phyloP scores from a whole-genome alignment of 352 stramenopile species.

The Phytophthora cajani region DNA sequence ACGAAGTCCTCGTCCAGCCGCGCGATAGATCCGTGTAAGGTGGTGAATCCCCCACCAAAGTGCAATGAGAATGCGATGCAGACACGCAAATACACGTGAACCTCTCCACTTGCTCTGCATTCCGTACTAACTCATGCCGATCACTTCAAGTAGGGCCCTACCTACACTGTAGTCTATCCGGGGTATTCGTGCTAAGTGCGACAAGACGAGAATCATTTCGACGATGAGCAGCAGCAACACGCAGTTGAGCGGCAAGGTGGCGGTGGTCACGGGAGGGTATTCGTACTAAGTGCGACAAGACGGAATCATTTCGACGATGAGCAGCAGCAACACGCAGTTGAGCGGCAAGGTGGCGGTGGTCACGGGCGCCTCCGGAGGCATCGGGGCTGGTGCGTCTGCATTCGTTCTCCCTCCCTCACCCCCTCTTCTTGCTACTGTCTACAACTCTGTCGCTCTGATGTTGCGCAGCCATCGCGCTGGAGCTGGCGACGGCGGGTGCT shows the following conservation, averaged over 20 bases:
- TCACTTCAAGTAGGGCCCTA: neutral
- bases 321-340: constrained; percentile 45
- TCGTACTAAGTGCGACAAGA: neutral
- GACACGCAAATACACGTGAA: neutral
- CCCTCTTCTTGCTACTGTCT: neutral
- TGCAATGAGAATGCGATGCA: neutral
- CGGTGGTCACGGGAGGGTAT: constrained; percentile 75
- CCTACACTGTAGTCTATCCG: neutral
- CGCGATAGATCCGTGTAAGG: constrained; percentile 77
- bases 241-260: constrained; percentile 79
- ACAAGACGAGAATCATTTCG: constrained; percentile 9
- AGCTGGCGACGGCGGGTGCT: constrained; percentile 74
- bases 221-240: constrained; percentile 31
- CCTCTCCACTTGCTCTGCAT: neutral
- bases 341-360: constrained; percentile 85
- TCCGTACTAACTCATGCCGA: neutral
- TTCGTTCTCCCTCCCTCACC: too few species aligned
- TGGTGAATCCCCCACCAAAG: neutral
- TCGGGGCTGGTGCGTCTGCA: constrained; percentile 61
- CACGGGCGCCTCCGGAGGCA: constrained; percentile 89
- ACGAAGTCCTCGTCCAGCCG: constrained; percentile 90
- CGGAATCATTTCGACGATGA: constrained; percentile 26
- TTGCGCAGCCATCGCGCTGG: constrained; percentile 63
- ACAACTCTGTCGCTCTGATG: neutral
- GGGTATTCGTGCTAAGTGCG: neutral